Conservation (phyloP, 2,329 filamentous ascomycete genomes). For the Ophiocordyceps camponoti-leonardi region DNA sequence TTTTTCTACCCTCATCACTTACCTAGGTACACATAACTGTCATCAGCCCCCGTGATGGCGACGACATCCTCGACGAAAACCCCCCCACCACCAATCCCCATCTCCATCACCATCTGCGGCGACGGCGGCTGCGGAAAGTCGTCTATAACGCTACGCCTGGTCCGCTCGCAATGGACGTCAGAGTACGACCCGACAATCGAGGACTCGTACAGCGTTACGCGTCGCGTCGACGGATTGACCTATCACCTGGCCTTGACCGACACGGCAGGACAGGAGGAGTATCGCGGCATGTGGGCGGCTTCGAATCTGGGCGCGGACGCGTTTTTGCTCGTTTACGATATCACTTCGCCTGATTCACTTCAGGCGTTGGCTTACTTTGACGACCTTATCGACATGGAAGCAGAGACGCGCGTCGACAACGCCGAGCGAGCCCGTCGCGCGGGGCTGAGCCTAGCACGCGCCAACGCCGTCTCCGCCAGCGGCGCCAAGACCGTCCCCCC, state of each 20-base stretch:
- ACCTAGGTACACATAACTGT: no score
- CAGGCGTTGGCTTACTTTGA: conserved; percentile 63
- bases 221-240: conserved; percentile 60
- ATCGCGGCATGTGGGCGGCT: conserved; percentile 70
- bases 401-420: conserved; percentile 50
- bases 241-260: conserved; percentile 70
- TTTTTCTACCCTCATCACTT: no score
- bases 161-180: conserved; percentile 68
- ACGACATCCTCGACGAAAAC: no score
- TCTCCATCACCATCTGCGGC: conserved; percentile 70
- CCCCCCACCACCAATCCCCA: no score
- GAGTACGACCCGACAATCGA: conserved; percentile 71
- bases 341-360: conserved; percentile 52
- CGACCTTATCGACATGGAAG: conserved; percentile 70
- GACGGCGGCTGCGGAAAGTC: conserved; percentile 77
- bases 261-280: conserved; percentile 81
- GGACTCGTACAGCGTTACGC: conserved; percentile 72
- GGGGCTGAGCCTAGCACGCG: conserved; percentile 15
- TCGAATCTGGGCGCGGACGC: conserved; percentile 66
- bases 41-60: no score
- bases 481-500: conserved; percentile 42
- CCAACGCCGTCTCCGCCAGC: conserved; percentile 12
- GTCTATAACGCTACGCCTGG: conserved; percentile 67
- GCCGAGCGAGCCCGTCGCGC: conserved; percentile 32
- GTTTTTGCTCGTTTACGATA: conserved; percentile 78